Base-by-base conservation (phyloP, 768 basidiomycete species). In the Podaxis sp. region DNA sequence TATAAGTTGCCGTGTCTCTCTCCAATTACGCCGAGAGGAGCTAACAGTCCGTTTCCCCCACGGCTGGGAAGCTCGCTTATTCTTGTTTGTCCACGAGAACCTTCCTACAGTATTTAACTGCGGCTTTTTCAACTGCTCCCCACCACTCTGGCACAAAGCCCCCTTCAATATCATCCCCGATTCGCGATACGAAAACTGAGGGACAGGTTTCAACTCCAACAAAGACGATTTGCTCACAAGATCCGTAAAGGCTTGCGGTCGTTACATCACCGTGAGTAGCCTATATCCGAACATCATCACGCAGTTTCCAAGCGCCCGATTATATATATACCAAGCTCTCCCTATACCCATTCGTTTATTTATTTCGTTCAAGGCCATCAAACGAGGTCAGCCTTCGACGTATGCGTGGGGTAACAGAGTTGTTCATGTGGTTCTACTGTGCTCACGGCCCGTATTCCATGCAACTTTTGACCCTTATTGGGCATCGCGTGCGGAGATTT, bases 391-490 rank as follows among this genome's bases (percentile, higher is more conserved):
- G 11, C 33, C 24, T 56, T 19, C 54, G 22, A 40, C n/a, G 33
- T 24, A 26, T 60, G 30, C 19, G 12, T 46, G 15, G 22, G 3
- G 40, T 17, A n/a, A 54, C 30, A 30, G 33, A 36, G n/a, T 28
- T 42, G 15, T 24, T 44, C 52, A 61, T 53, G 40, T 53, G 60
- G 39, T 44, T 59, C 24, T 59, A 44, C 46, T 33, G n/a, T 36
- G 52, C 38, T 17, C 39, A 61, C n/a, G 53, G 51, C 19, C 38
- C 49, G 59, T 13, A 46, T 52, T 19, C 22, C 61, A 62, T 55
- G 39, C 44, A 54, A 55, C 52, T 56, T 33, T 62, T 30, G 30
- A 42, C 46, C 61, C 53, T 62, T 48, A 48, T 48, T 28, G 38
- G 59, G 46, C 22, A 51, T 9, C 19, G 22, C 36, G 15, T 42